Evolutionary conservation across 192 early-diverging fungal genomes (phyloP).

Genomic region (Coemansia sp.): DNA sequence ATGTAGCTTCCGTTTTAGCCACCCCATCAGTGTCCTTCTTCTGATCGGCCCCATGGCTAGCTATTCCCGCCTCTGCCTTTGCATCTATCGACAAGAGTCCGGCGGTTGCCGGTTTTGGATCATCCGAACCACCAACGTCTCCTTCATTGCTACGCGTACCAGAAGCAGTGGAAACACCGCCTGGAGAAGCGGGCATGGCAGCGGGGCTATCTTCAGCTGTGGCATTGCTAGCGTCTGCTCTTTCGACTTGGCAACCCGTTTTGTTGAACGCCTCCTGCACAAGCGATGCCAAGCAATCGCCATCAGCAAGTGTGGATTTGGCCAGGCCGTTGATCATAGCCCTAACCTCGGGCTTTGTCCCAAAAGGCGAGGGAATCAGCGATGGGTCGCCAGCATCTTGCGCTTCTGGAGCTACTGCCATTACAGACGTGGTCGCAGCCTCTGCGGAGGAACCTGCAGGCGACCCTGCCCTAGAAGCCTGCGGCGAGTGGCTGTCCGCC

Average conservation of each 20-base stretch:
- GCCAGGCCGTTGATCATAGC: constrained; percentile 19
- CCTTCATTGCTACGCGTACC: too few species aligned
- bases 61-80: background rate
- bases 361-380: constrained; percentile 11
- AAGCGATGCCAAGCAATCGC: background rate
- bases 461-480: background rate
- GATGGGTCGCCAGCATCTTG: background rate
- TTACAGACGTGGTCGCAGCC: background rate
- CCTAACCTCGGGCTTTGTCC: constrained; percentile 7
- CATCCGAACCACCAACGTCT: background rate
- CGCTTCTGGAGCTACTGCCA: too few species aligned
- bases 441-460: background rate
- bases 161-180: background rate
- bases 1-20: background rate
- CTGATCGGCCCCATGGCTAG: background rate
- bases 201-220: background rate
- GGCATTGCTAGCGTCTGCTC: background rate
- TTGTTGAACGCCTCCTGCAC: background rate
- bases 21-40: background rate
- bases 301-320: constrained; percentile 11
- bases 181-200: background rate
- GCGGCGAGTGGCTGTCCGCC: background rate
- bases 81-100: background rate
- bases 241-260: background rate
- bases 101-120: background rate